Evolutionary conservation across 73 alveolate species (phyloP), one percentile per base, ranked within the genome.

Genomic region (Paramecium sonneborni): DNA sequence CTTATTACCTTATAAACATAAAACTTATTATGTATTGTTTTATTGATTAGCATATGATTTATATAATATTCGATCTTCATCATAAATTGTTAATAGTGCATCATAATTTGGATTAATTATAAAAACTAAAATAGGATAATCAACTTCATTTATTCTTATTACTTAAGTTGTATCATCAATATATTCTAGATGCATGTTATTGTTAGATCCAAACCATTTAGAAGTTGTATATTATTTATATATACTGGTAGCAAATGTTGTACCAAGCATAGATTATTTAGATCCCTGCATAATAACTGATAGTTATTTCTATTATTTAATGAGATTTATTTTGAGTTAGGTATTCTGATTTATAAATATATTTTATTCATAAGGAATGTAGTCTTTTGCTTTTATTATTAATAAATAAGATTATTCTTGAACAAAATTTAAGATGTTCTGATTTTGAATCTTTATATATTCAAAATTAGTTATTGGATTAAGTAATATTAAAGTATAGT

Each of bases 171-270:
- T 32, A 12, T 62, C 44, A 62, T 62, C 84, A 30, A 62, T 14
- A 26, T 32, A 62, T 62, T 62, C 48, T 62, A 62, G 24, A 6
- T 62, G 0, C 84, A 62, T 62, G 11, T 12, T 23, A 30, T 62
- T 30, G 24, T 62, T 62, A 30, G 84, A 62, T 62, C 84, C 84
- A 10, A 62, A 5, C 84, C 84, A 62, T 26, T 30, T 30, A 0
- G 84, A 11, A 3, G 84, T 62, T 62, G 84, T 62, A 30, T 62
- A 62, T 62, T 62, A 62, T 62, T 62, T 62, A 10, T 62, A 62
- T 23, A 62, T 30, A 26, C 48, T 30, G 6, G 84, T 62, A 6
- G 84, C 84, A 26, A 62, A 62, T 62, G 84, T 30, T 30, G 84
- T 32, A 62, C 84, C 84, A 14, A 62, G 12, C 84, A 62, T 62